A percentile compares a stretch with the other conserved stretches of the same genome.
Evolutionary conservation across 2,329 filamentous ascomycete genomes (phyloP).

Genomic region (Arachnopeziza araneosa): DNA sequence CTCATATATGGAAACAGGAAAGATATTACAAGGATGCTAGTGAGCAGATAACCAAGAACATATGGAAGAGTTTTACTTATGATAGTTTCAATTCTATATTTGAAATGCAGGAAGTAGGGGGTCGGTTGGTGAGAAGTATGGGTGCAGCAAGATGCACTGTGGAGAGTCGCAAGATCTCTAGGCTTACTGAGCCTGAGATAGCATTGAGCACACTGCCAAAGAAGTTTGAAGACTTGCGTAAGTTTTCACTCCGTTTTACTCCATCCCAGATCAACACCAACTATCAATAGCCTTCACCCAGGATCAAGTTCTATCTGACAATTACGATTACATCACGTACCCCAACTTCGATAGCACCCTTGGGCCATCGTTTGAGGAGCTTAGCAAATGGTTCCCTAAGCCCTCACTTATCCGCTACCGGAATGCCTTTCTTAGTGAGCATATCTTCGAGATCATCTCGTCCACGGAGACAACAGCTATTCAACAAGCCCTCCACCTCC

Average conservation of each 20-base stretch:
- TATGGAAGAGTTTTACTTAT: slow-evolving; percentile 27
- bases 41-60: slow-evolving; percentile 26
- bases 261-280: not conserved
- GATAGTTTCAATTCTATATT: slow-evolving; percentile 31
- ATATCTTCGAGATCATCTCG: not conserved
- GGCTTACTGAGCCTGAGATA: slow-evolving; percentile 19
- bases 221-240: slow-evolving; percentile 27
- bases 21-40: slow-evolving; percentile 23
- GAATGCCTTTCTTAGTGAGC: not conserved
- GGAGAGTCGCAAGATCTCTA: slow-evolving; percentile 26
- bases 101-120: slow-evolving; percentile 27
- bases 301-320: slow-evolving; percentile 16
- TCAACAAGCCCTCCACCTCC: slow-evolving; percentile 7
- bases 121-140: slow-evolving; percentile 22
- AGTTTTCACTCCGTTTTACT: slow-evolving; percentile 5
- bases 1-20: slow-evolving; percentile 24
- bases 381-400: slow-evolving; percentile 20
- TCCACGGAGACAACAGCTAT: not conserved
- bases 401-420: slow-evolving; percentile 10
- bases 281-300: not conserved
- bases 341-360: slow-evolving; percentile 28
- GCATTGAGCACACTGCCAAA: slow-evolving; percentile 9
- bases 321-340: slow-evolving; percentile 27
- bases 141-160: slow-evolving; percentile 24
- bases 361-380: slow-evolving; percentile 20